Evolutionary conservation across 805 yeast genomes (phyloP), one percentile per base, ranked within the genome.

Genomic region (Teunomyces funiuensis): DNA sequence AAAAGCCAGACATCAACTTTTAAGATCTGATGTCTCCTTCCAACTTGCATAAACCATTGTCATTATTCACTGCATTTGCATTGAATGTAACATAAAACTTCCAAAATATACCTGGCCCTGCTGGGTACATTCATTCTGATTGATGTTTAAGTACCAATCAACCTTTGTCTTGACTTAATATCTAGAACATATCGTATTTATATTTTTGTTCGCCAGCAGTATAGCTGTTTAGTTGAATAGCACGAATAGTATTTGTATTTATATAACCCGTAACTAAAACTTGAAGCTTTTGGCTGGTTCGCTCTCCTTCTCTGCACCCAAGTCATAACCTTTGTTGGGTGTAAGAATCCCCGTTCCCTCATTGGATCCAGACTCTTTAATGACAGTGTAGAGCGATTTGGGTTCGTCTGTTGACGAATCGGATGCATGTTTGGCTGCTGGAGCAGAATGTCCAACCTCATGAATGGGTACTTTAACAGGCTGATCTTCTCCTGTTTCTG

Each of bases 1-100:
- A 62, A 38, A 61, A 60, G 46, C 74, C 75, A 38, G 66, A 63
- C 46, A 58, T 69, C 51, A 63, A 63, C 56, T 59, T 62, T 50
- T 61, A 57, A 46, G 25, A 8, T 9, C 20, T 15, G 37, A 28
- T 27, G 27, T 34, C 39, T 28, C 29, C 19, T 33, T 27, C 33
- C 36, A 33, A 37, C 37, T 39, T 45, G 48, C 48, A 45, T 45
- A 41, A 40, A 31, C 23, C 38, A 44, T 34, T 41, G 40, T 40
- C 37, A 40, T 40, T 34, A 28, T 34, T 39, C 13, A 31, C 13
- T 31, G 34, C 19, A 31, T 6, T 22, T 15, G 13, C 34, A 31
- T 17, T 31, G 34, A 18, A 31, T 31, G 34, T 31, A 31, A 31
- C 34, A 14, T n/a, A 17, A 31, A 31, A 17, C 15, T 17, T 31